Base-by-base conservation (phyloP, 306 rosid genomes). In the Vicia faba region DNA sequence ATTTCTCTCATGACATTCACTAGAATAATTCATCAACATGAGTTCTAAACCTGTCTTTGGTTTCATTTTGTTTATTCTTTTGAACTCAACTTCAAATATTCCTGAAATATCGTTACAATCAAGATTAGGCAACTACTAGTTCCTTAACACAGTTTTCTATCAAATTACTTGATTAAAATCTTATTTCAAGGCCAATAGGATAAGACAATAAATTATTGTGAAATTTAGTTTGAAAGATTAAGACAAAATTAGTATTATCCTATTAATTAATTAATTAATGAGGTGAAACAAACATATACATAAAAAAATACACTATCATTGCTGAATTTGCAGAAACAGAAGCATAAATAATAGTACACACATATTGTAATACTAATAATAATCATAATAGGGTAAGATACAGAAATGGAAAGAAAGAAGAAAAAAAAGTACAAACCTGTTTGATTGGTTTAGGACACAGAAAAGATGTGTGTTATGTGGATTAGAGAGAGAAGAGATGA, bases 11-110 rank as follows among this genome's bases (percentile, higher is more conserved):
- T 45, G 55, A 74, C 62, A 64, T 5, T 73, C 78, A 56, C 73
- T 74, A 25, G 84, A 75, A 75, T 81, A 69, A 46, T 80, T 75
- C 74, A 74, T 76, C 73, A 75, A 53, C 51, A 61, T 66, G 40
- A 83, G 88, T 64, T 79, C 88, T 66, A 85, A 70, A 79, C 84
- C 89, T 20, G 69, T 73, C 66, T 68, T 80, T 5, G 89, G 78
- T 50, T 89, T 88, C 75, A 46, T 39, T 74, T 73, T 78, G 71
- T 81, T 81, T 63, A 67, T 68, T 31, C 80, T 81, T 49, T 49
- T 51, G 43, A 75, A 77, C 71, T 86, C 96, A 86, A 86, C 81
- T 72, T 85, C 60, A 49, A 18, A 65, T 54, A 33, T 67, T 68
- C 83, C 92, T 86, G 87, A 71, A 80, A 83, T 18, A 41, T 26